Evolutionary conservation across 371 early-diverging fungal species (phyloP).

Genomic region (Syncephalastrum sp.): DNA sequence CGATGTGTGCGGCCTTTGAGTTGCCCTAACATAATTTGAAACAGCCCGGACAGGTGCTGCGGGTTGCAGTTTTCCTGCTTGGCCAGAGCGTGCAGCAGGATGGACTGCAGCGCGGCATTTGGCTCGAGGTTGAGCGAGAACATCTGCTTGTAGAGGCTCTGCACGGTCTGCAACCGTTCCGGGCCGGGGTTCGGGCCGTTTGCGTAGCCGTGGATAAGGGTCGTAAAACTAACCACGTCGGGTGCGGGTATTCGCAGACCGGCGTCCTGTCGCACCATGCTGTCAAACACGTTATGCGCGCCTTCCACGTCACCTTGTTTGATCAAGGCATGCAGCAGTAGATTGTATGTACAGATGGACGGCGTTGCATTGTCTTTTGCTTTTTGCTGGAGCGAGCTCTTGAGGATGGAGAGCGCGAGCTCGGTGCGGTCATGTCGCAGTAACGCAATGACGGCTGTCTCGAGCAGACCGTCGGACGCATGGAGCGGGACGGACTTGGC

Average conservation of each 20-base stretch:
- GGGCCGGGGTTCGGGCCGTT: conserved; percentile 8
- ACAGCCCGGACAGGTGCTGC: conserved; percentile 12
- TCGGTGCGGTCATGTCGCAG: conserved; percentile 23
- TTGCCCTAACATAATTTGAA: conserved; percentile 17
- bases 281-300: conserved; percentile 26
- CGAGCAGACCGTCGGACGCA: background rate
- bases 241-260: conserved; percentile 29
- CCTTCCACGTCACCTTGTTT: conserved; percentile 22
- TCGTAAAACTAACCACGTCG: conserved; percentile 41
- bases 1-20: background rate
- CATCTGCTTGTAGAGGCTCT: conserved; percentile 24
- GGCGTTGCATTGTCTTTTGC: conserved; percentile 4
- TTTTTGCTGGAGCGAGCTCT: conserved; percentile 14
- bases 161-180: conserved; percentile 13
- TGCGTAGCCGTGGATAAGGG: conserved; percentile 37
- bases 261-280: conserved; percentile 21
- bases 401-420: conserved; percentile 22
- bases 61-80: conserved; percentile 15
- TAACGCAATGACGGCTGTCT: conserved; percentile 12
- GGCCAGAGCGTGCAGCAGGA: conserved; percentile 29
- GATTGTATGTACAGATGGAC: conserved; percentile 29
- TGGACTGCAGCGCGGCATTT: conserved; percentile 27
- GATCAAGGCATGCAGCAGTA: conserved; percentile 26
- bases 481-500: background rate
- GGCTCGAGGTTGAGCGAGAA: conserved; percentile 13